A percentile compares a stretch with the other conserved stretches of the same genome.
These are phyloP conservation scores for Chlorella sp. DNA, from an alignment of 139 green algal genomes.

Conservation along the genomic window DNA sequence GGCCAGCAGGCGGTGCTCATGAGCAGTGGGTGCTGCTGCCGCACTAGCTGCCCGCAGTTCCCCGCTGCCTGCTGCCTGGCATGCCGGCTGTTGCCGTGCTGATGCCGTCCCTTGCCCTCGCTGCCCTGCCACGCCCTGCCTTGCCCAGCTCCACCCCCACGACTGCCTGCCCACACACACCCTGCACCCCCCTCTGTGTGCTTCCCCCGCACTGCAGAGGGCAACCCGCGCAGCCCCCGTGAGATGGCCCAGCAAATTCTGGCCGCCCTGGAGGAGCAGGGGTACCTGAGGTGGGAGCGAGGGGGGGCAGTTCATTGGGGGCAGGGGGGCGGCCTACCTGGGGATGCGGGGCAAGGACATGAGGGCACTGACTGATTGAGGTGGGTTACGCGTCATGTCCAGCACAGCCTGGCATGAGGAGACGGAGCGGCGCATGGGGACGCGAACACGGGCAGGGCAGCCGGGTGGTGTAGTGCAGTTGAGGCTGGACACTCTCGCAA, in stretches of 20 bases:
- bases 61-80: neutral
- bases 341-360: neutral
- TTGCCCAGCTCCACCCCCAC: neutral
- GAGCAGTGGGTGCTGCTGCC: no score
- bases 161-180: neutral
- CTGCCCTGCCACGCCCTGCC: neutral
- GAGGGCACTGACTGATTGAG: neutral
- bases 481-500: no score
- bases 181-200: neutral
- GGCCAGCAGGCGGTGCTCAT: no score
- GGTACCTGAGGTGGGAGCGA: constrained; percentile 25
- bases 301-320: neutral
- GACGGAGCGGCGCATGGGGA: no score
- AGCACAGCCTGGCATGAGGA: no score
- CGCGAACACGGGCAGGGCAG: no score
- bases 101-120: neutral
- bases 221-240: constrained; percentile 5
- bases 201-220: neutral
- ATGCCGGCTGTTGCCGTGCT: neutral
- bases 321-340: neutral
- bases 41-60: no score
- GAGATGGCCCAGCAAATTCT: constrained; percentile 36
- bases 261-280: constrained; percentile 18
- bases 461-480: no score
- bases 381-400: neutral